Evolutionary conservation across 1,139 yeast species (phyloP).

Genomic region (Yamadazyma aaseri): DNA sequence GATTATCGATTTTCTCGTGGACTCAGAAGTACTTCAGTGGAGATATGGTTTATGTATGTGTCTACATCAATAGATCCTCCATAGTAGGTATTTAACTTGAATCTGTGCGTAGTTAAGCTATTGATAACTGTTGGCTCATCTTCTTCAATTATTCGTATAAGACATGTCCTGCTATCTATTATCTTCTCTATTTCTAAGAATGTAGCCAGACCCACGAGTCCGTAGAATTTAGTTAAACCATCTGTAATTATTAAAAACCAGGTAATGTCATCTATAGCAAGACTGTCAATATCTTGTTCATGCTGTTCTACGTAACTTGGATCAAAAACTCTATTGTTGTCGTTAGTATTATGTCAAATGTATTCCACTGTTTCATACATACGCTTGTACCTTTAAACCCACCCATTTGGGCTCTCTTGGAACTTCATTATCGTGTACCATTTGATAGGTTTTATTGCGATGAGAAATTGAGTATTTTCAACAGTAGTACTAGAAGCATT

Average conservation of each 20-base stretch:
- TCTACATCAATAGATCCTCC: conserved; percentile 24
- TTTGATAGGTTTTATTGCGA: not conserved
- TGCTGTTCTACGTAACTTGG: conserved; percentile 6
- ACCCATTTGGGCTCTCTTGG: conserved; percentile 9
- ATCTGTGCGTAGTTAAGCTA: conserved; percentile 31
- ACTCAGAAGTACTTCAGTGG: no score
- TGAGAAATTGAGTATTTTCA: no score
- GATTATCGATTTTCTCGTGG: no score
- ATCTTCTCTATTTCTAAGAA: conserved; percentile 28
- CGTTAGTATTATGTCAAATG: conserved; percentile 6
- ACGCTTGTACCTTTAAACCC: conserved; percentile 12
- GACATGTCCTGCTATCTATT: conserved; percentile 13
- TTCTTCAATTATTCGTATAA: conserved; percentile 25
- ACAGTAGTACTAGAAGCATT: conserved; percentile 1
- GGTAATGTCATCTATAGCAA: conserved; percentile 18
- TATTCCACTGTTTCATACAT: conserved; percentile 7
- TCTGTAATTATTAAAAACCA: conserved; percentile 32
- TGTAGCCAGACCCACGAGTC: conserved; percentile 36
- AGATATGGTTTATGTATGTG: conserved; percentile 18
- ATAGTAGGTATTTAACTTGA: conserved; percentile 24
- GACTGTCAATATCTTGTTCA: conserved; percentile 2
- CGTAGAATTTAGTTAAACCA: conserved; percentile 30
- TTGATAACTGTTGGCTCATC: conserved; percentile 29
- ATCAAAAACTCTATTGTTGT: conserved; percentile 12
- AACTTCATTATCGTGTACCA: no score